phyloP scores from a whole-genome alignment of 192 early-diverging fungal genomes.

The Backusella parvicylindrica region DNA sequence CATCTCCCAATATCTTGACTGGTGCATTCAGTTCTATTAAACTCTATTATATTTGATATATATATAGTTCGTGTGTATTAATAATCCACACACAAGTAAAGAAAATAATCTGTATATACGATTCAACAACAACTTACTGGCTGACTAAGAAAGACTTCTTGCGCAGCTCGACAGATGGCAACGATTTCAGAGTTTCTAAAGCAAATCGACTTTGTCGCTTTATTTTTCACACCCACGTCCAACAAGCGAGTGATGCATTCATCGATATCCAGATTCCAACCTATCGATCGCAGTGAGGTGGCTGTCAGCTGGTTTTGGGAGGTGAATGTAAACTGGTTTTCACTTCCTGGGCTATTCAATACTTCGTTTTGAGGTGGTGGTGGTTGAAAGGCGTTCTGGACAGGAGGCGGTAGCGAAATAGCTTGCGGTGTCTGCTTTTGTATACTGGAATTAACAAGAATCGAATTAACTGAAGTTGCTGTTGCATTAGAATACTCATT shows the following conservation, averaged over 20 bases:
- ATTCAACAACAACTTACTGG: constrained; percentile 39
- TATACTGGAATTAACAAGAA: constrained; percentile 9
- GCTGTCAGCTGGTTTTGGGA: constrained; percentile 35
- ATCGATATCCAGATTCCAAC: constrained; percentile 26
- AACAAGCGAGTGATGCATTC: constrained; percentile 27
- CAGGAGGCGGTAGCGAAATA: not conserved
- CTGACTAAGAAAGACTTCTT: constrained; percentile 87
- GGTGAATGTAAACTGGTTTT: constrained; percentile 24
- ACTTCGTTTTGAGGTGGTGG: not conserved
- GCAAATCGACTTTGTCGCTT: constrained; percentile 64
- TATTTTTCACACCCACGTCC: constrained; percentile 11
- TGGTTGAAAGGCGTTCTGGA: not conserved
- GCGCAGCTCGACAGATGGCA: constrained; percentile 81
- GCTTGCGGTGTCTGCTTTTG: not conserved
- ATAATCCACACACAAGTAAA: not conserved
- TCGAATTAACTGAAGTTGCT: constrained; percentile 12
- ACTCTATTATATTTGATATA: constrained; percentile 17
- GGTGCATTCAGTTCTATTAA: constrained; percentile 74
- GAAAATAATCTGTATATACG: too few species aligned
- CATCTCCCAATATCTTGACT: constrained; percentile 84
- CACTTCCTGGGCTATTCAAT: not conserved
- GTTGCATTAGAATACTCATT: constrained; percentile 12
- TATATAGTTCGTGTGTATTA: not conserved
- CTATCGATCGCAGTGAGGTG: constrained; percentile 16
- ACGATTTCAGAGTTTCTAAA: constrained; percentile 88